These are phyloP conservation scores for Jatropha multifida DNA, from an alignment of 441 rosid genomes.

Conservation along the genomic window DNA sequence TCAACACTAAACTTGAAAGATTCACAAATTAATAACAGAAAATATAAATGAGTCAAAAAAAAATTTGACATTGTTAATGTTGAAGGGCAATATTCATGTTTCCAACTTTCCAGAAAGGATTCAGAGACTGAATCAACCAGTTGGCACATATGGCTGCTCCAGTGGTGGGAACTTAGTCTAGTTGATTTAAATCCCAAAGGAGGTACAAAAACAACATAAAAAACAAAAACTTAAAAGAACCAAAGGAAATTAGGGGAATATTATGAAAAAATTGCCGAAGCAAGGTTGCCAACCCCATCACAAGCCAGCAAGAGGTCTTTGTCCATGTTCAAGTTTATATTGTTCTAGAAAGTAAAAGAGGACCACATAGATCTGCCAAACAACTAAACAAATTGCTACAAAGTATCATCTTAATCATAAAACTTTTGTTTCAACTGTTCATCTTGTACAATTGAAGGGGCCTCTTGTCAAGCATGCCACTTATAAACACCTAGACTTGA, in stretches of 20 bases:
- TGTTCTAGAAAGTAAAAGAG: background rate
- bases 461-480: background rate
- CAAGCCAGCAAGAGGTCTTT: background rate
- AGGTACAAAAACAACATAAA: background rate
- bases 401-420: background rate
- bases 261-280: background rate
- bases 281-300: background rate
- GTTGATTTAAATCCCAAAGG: background rate
- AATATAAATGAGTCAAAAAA: background rate
- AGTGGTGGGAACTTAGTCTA: background rate
- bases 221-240: background rate
- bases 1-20: slow-evolving; percentile 14
- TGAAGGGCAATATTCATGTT: slow-evolving; percentile 1
- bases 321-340: background rate
- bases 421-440: background rate
- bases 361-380: slow-evolving; percentile 5
- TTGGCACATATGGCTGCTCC: background rate
- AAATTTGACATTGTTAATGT: background rate
- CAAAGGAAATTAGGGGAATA: background rate
- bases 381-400: background rate
- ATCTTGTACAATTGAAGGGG: background rate
- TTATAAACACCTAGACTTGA: background rate
- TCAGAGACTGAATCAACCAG: slow-evolving; percentile 4
- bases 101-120: background rate
- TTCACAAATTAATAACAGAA: slow-evolving; percentile 5